phyloP scores from a whole-genome alignment of 306 rosid species.

The Styphnolobium japonicum region DNA sequence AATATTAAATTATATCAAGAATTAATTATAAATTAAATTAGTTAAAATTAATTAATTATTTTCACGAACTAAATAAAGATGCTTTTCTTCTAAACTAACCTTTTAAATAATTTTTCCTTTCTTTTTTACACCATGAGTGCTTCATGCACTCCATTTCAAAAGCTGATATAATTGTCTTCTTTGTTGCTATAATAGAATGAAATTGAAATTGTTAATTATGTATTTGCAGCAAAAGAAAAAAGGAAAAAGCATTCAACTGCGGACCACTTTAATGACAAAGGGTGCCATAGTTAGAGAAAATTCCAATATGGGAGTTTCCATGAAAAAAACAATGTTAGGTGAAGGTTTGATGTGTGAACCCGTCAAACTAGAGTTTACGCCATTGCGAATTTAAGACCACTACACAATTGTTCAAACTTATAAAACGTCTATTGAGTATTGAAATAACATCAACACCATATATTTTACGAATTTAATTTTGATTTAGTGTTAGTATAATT shows the following conservation, averaged over 20 bases:
- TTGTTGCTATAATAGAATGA: neutral
- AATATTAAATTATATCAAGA: no score
- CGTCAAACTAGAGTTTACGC: conserved; percentile 9
- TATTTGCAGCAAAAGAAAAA: neutral
- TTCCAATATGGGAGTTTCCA: conserved; percentile 1
- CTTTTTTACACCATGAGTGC: conserved; percentile 16
- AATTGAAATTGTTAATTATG: neutral
- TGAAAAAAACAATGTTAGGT: neutral
- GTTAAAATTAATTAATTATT: no score
- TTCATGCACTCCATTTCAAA: neutral
- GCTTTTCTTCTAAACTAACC: no score
- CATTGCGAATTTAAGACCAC: neutral
- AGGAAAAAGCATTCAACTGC: neutral
- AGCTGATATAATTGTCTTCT: neutral
- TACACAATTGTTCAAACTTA: neutral
- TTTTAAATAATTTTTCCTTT: no score
- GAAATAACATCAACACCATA: no score
- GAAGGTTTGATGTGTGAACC: neutral
- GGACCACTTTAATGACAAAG: neutral
- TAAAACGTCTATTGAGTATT: no score
- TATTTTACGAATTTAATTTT: no score
- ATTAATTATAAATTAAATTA: no score
- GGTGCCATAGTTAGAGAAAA: neutral
- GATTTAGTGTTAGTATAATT: no score
- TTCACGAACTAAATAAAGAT: no score